Percentiles rank a stretch among this genome's conserved stretches.
Conservation (phyloP, 495 filamentous ascomycete species). For the Halenospora varia region DNA sequence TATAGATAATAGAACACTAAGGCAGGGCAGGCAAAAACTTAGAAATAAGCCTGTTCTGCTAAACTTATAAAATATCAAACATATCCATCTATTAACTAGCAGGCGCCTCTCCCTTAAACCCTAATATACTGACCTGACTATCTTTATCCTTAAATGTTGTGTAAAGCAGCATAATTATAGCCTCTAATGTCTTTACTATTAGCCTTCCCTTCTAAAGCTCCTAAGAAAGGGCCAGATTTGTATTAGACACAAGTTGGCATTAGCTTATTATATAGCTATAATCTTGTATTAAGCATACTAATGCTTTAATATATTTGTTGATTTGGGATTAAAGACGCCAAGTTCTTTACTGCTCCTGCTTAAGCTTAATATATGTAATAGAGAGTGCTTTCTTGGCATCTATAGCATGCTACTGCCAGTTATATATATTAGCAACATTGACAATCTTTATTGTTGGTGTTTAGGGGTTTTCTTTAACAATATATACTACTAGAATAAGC, state of each 20-base stretch:
- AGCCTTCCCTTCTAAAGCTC: conserved; percentile 4
- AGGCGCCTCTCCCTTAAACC: background rate
- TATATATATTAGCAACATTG: conserved; percentile 6
- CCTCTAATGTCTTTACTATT: conserved; percentile 16
- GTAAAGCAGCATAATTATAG: conserved; percentile 11
- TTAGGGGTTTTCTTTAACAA: conserved; percentile 6
- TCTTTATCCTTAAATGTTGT: too few species aligned
- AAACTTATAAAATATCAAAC: too few species aligned
- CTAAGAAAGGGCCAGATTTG: too few species aligned
- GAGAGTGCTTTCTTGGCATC: conserved; percentile 5
- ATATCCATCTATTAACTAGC: background rate
- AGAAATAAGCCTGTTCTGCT: too few species aligned
- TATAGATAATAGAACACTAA: too few species aligned
- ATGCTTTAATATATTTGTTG: too few species aligned
- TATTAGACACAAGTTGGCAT: too few species aligned
- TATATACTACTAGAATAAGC: conserved; percentile 1
- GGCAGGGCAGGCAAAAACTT: too few species aligned
- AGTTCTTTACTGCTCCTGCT: conserved; percentile 4
- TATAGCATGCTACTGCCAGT: conserved; percentile 7
- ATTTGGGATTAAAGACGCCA: conserved; percentile 3
- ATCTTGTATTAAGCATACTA: too few species aligned
- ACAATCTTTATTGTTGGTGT: conserved; percentile 3
- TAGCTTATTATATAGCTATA: too few species aligned
- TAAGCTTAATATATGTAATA: conserved; percentile 2
- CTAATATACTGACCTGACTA: background rate